Evolutionary conservation across 169 alveolate genomes (phyloP).

Genomic region (Perkinsus olseni): DNA sequence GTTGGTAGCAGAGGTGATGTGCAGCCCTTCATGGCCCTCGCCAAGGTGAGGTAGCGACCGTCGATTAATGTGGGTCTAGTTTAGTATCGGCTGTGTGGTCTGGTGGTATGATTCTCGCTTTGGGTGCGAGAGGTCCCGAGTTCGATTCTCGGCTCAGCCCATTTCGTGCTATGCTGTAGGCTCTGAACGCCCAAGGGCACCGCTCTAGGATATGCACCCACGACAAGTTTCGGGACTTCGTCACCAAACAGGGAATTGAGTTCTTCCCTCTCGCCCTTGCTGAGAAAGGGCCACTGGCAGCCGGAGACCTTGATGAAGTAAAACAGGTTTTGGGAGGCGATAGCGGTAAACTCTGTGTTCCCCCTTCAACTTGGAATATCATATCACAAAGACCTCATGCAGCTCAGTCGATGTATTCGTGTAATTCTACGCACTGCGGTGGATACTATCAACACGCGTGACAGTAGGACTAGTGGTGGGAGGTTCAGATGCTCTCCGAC

Average conservation of each 20-base stretch:
- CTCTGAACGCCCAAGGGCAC: background rate
- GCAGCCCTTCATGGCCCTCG: slow-evolving; percentile 6
- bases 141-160: slow-evolving; percentile 92
- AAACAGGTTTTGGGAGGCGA: background rate
- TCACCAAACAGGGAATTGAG: background rate
- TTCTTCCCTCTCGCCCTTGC: background rate
- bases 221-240: background rate
- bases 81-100: slow-evolving; percentile 49
- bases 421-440: no score
- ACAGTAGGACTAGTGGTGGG: no score
- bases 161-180: background rate
- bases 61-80: background rate
- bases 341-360: no score
- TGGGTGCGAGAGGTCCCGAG: slow-evolving; percentile 98
- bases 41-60: background rate
- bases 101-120: slow-evolving; percentile 94
- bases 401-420: no score
- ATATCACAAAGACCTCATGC: no score
- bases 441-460: no score
- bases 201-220: background rate
- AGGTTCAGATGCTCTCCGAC: no score
- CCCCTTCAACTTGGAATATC: no score
- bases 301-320: background rate
- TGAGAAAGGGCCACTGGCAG: background rate
- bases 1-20: slow-evolving; percentile 5